Evolutionary conservation across 2,329 filamentous ascomycete genomes (phyloP).

Genomic region (Myotisia sp.): DNA sequence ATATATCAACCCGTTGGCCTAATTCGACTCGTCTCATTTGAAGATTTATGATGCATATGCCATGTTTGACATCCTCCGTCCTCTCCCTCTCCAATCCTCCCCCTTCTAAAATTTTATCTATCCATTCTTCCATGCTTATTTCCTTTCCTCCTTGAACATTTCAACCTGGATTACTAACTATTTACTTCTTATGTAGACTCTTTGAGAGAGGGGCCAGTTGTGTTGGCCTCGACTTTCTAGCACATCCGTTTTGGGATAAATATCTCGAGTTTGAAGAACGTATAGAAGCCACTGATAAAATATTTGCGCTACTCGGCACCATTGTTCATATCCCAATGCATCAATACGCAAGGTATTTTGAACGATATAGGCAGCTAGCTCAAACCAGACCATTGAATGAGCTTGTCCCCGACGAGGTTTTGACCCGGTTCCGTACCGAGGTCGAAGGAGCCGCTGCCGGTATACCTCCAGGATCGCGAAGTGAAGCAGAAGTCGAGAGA

Average conservation of each 20-base stretch:
- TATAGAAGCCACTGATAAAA: constrained; percentile 65
- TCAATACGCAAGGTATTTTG: constrained; percentile 88
- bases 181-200: constrained; percentile 46
- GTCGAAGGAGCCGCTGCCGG: constrained; percentile 43
- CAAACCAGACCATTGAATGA: constrained; percentile 59
- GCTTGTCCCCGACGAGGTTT: constrained; percentile 52
- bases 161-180: constrained; percentile 35
- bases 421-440: constrained; percentile 57
- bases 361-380: constrained; percentile 68
- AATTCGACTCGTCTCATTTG: constrained; percentile 25
- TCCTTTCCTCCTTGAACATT: too few species aligned
- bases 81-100: constrained; percentile 18
- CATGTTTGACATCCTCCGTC: constrained; percentile 32
- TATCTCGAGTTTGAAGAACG: constrained; percentile 95
- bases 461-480: constrained; percentile 34
- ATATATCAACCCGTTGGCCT: constrained; percentile 23
- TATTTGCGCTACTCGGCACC: constrained; percentile 69
- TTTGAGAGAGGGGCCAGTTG: constrained; percentile 78
- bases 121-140: too few species aligned
- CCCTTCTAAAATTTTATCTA: constrained; percentile 8
- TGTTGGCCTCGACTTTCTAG: constrained; percentile 84
- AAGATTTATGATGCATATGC: constrained; percentile 26
- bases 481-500: constrained; percentile 67
- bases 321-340: constrained; percentile 87
- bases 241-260: constrained; percentile 97